These are phyloP conservation scores for Lichtheimia ramosa DNA, from an alignment of 371 early-diverging fungal species.

Conservation along the genomic window DNA sequence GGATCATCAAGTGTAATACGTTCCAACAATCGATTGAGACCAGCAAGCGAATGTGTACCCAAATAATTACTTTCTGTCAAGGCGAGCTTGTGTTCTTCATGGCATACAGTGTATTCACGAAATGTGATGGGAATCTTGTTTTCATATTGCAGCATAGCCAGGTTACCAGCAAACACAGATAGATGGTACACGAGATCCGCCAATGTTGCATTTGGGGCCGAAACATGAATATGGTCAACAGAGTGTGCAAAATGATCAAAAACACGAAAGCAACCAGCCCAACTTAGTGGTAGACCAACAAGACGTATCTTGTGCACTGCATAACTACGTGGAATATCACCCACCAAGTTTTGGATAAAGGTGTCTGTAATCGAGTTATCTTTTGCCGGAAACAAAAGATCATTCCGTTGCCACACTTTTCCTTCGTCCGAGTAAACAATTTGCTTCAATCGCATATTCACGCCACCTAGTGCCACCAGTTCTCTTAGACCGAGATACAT, in stretches of 20 bases:
- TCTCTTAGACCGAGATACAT: conserved; percentile 14
- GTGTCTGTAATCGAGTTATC: conserved; percentile 34
- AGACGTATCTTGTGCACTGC: conserved; percentile 30
- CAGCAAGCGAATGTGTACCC: conserved; percentile 21
- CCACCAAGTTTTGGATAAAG: conserved; percentile 27
- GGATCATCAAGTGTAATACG: conserved; percentile 38
- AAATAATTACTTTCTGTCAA: conserved; percentile 21
- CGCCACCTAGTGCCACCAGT: conserved; percentile 14
- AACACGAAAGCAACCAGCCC: conserved; percentile 36
- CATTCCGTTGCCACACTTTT: conserved; percentile 27
- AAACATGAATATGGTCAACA: conserved; percentile 29
- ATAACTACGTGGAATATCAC: conserved; percentile 40
- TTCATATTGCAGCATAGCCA: conserved; percentile 32
- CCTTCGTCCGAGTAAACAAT: conserved; percentile 24
- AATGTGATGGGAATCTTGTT: conserved; percentile 47
- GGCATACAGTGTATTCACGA: conserved; percentile 34
- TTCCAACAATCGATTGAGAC: conserved; percentile 15
- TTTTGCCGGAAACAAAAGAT: conserved; percentile 30
- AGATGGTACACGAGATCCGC: conserved; percentile 28
- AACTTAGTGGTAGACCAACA: conserved; percentile 31
- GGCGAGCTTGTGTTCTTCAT: conserved; percentile 16
- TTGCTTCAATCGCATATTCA: conserved; percentile 12
- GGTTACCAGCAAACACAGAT: conserved; percentile 37
- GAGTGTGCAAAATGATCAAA: conserved; percentile 52
- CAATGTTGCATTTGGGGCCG: conserved; percentile 12